Evolutionary conservation across 2,329 filamentous ascomycete species (phyloP), one percentile per base, ranked within the genome.

Genomic region (Ceratocystis ficicola): DNA sequence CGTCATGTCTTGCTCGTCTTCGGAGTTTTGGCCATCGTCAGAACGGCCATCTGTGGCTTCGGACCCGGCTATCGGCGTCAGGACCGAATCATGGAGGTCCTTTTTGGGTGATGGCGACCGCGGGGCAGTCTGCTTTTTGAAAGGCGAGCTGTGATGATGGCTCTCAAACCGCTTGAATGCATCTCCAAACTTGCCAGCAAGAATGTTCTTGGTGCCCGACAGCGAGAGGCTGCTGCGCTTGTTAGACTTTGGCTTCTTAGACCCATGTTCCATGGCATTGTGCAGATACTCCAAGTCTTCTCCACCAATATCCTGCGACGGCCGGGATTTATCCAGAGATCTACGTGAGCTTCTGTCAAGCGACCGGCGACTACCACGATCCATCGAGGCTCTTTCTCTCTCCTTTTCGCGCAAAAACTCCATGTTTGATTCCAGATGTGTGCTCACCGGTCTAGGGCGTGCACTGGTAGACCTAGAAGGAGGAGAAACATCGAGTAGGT

Each of bases 161-260:
- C 78, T 80, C 74, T 99, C 94, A 70, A 97, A 97, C 5, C 88
- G 83, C 72, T 93, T 90, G 77, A 97, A 96, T 2, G 93, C 92
- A 71, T 96, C 92, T 0, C 92, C 90, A 73, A 97, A 96, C 70
- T 88, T 90, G 28, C 91, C 89, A 4, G 86, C 87, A n/a, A 96
- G 79, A 46, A 95, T 84, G 66, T 85, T 89, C 75, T 94, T 95
- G 30, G 88, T 88, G 48, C 85, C 85, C 5, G 87, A 85, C 20
- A 90, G 76, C 65, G 88, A 81, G 1, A 95, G 76, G 73, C 89
- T 94, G 0, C 86, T 81, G 10, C 89, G 83, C 74, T 95, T 95
- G 60, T 77, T 77, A 69, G 86, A 83, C 71, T 84, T 86, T 28
- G 79, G 77, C 69, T 78, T 81, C 72, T 85, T 82, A 59, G 78